Conservation (phyloP, 2,329 filamentous ascomycete genomes). For the Fusarium sp. region DNA sequence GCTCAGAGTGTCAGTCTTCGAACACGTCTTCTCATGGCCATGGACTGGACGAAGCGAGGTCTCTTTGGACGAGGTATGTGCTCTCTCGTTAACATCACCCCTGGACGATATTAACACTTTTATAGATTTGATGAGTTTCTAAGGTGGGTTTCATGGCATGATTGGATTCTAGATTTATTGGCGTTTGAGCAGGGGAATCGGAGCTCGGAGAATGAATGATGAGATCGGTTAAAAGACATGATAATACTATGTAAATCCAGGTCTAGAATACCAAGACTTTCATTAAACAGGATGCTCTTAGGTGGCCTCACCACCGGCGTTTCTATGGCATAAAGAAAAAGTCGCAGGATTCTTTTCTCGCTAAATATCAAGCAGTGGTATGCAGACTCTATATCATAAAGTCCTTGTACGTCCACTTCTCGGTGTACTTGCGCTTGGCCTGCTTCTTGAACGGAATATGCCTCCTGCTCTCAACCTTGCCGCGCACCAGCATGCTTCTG, state of each 20-base stretch:
- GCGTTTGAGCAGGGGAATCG: slow-evolving; percentile 24
- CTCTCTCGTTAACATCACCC: not conserved
- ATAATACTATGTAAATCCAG: not conserved
- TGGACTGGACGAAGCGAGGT: slow-evolving; percentile 99
- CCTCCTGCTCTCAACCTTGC: slow-evolving; percentile 87
- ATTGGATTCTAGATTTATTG: slow-evolving; percentile 12
- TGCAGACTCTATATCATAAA: slow-evolving; percentile 62
- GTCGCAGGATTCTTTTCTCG: slow-evolving; percentile 36
- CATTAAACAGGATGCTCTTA: not conserved
- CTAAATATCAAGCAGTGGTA: slow-evolving; percentile 29
- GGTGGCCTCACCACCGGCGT: not conserved
- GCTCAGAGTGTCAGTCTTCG: slow-evolving; percentile 95
- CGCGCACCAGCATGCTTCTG: slow-evolving; percentile 86
- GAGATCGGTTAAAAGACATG: slow-evolving; percentile 13
- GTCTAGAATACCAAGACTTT: not conserved
- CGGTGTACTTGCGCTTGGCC: slow-evolving; percentile 82
- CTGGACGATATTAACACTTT: slow-evolving; percentile 17
- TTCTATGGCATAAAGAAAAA: slow-evolving; percentile 18
- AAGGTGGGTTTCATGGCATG: slow-evolving; percentile 29
- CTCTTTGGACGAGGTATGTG: slow-evolving; percentile 92
- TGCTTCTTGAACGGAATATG: slow-evolving; percentile 86
- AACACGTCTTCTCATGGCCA: slow-evolving; percentile 88
- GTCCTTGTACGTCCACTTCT: slow-evolving; percentile 99
- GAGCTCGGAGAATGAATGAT: slow-evolving; percentile 10
- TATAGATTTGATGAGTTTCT: slow-evolving; percentile 67